Base-by-base conservation (phyloP, 306 rosid species). In the Casuarina cunninghamiana region DNA sequence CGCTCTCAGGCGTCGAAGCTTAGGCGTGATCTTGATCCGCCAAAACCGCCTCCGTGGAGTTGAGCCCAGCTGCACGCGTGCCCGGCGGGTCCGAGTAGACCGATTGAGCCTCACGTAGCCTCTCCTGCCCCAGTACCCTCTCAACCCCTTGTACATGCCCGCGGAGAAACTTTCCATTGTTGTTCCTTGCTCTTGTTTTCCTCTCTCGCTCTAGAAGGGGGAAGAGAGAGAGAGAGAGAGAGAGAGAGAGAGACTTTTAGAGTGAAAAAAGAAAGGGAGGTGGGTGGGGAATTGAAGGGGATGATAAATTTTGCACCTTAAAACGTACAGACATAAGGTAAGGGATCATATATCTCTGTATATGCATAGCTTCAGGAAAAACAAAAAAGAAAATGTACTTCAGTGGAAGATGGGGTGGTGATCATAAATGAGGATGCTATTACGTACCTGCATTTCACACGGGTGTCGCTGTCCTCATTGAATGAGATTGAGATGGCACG, bases 101-200 rank as follows among this genome's bases (percentile, higher is more conserved):
- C 77, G 87, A 15, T 70, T 44, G 43, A 92, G 39, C 69, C 81
- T 88, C 77, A 77, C 70, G 84, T 92, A 89, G 32, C 86, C 83
- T 69, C 73, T 89, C 68, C 84, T 84, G 66, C 71, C 75, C 90
- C 89, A 92, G 73, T 84, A 90, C 58, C 85, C 71, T 53, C 79
- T 85, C 26, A 89, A 57, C 5, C 88, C 85, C 63, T 77, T 88
- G 79, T 72, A 84, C 60, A 85, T 57, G 75, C 50, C 87, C 2
- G 49, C 77, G 10, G 90, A 83, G n/a, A 89, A 76, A 3, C 90
- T 87, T 80, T 90, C 92, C 97, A 89, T 92, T 11, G 15, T 10
- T 54, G 50, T 19, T 11, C 5, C 5, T 9, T 7, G 53, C 5
- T 21, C 53, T 7, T 16, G 3, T 17, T 2, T 50, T 6, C 16